Evolutionary conservation across 2,329 filamentous ascomycete genomes (phyloP).

Genomic region (Aspergillus hortae): DNA sequence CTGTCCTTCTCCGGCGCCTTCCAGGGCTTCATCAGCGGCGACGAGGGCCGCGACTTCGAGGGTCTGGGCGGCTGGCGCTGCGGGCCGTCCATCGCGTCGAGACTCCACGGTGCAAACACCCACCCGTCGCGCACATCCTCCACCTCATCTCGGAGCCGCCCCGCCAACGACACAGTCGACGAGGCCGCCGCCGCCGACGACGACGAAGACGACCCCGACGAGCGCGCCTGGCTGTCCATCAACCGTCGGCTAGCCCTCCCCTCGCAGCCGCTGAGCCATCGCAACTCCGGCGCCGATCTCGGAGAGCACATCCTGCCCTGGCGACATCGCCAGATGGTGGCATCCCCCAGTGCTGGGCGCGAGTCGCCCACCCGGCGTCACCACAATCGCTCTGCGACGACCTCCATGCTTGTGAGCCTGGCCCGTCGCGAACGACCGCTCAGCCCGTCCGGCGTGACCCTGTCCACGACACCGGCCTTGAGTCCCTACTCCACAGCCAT

Average conservation of each 20-base stretch:
- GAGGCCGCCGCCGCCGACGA: constrained; percentile 7
- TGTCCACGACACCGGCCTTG: constrained; percentile 17
- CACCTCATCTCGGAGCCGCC: constrained; percentile 15
- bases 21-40: constrained; percentile 27
- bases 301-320: constrained; percentile 9
- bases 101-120: constrained; percentile 11
- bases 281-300: constrained; percentile 7
- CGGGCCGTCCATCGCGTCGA: constrained; percentile 10
- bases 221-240: constrained; percentile 36
- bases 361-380: constrained; percentile 16
- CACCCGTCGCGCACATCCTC: constrained; percentile 20
- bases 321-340: constrained; percentile 2
- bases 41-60: constrained; percentile 42
- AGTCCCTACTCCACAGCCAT: constrained; percentile 12
- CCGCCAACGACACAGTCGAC: constrained; percentile 11
- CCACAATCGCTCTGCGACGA: constrained; percentile 34
- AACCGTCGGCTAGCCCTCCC: constrained; percentile 38
- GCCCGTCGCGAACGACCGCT: constrained; percentile 8
- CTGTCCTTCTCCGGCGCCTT: constrained; percentile 16
- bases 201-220: constrained; percentile 29
- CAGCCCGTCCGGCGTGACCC: constrained; percentile 9
- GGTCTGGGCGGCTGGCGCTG: constrained; percentile 41
- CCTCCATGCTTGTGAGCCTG: constrained; percentile 23
- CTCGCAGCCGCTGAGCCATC: constrained; percentile 23
- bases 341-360: background rate